Evolutionary conservation across 78 protist genomes (phyloP), one percentile per base, ranked within the genome.

Genomic region (Acrasis kona): DNA sequence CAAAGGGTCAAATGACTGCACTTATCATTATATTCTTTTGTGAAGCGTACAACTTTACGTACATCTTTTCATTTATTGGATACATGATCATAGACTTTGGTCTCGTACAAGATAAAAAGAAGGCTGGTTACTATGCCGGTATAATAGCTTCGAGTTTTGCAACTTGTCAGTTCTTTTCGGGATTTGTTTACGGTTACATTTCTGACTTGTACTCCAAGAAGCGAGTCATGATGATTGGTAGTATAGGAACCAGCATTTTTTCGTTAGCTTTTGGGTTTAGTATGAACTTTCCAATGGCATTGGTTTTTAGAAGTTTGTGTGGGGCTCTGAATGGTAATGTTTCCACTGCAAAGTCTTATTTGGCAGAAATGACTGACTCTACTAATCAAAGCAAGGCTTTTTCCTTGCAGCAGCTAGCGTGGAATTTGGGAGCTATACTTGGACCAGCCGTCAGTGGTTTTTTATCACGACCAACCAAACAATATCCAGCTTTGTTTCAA

Each of bases 251-350:
- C 19, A 29, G 12, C 34, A 12, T 67, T 12, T 67, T 19, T 12
- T n/a, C 12, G 19, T n/a, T n/a, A 12, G n/a, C 5, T 10, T 70
- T 70, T 5, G 74, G 74, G 35, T 5, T 70, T 35, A 6, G n/a
- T 10, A 2, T 5, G 5, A 6, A 12, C n/a, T 70, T 6, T 35
- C 2, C n/a, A 40, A 38, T 31, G 74, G 74, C 74, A 40, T 5
- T 70, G 2, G 37, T 5, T 5, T 2, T 40, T 31, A 37, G 74
- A 31, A 2, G 5, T 5, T 35, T 70, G 34, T 2, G 35, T 35
- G 74, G 74, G 5, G 50, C 5, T 35, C 5, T 5, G 74, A 70
- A 70, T 5, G 74, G 74, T 31, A 70, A 70, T 35, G 12, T 70
- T 5, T 37, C 67, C 2, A 40, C 37, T 5, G 40, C 50, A 31